Percentiles rank a stretch among this genome's conserved stretches.
Evolutionary conservation across 169 alveolate genomes (phyloP).

Genomic region (Babesia microti): DNA sequence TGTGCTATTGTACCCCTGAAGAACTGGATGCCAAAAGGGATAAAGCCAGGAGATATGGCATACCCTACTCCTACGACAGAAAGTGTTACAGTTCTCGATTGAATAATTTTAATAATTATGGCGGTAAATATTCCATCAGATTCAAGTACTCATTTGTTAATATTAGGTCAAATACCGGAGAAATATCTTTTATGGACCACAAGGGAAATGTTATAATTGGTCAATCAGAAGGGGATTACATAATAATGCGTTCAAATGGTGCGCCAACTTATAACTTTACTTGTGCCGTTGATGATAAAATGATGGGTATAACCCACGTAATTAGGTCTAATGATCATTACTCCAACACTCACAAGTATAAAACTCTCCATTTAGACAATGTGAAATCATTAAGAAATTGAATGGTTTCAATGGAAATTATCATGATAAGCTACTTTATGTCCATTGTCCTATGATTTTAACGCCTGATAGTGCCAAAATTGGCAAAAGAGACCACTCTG

Average conservation of each 20-base stretch:
- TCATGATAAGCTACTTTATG: slow-evolving; percentile 13
- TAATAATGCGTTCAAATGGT: slow-evolving; percentile 49
- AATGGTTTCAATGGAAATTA: slow-evolving; percentile 12
- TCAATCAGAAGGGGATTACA: slow-evolving; percentile 49
- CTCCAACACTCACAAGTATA: slow-evolving; percentile 50
- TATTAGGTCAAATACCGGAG: slow-evolving; percentile 11
- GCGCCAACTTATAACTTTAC: slow-evolving; percentile 70
- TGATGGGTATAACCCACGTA: slow-evolving; percentile 62
- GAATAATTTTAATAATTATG: background rate
- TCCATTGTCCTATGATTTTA: slow-evolving; percentile 30
- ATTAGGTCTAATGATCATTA: slow-evolving; percentile 68
- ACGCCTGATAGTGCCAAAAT: slow-evolving; percentile 20
- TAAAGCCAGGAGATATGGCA: slow-evolving; percentile 7
- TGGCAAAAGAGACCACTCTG: slow-evolving; percentile 14
- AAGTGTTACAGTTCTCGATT: slow-evolving; percentile 6
- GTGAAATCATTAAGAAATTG: slow-evolving; percentile 8
- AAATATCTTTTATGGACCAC: slow-evolving; percentile 17
- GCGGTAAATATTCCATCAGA: slow-evolving; percentile 12
- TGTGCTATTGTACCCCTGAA: slow-evolving; percentile 60
- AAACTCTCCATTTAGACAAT: background rate
- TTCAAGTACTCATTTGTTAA: slow-evolving; percentile 7
- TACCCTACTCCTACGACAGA: slow-evolving; percentile 13
- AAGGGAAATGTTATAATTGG: slow-evolving; percentile 16
- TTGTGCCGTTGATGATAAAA: slow-evolving; percentile 63
- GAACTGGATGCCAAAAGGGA: slow-evolving; percentile 35